Conservation (phyloP, 192 early-diverging fungal genomes). For the Coemansia sp. region DNA sequence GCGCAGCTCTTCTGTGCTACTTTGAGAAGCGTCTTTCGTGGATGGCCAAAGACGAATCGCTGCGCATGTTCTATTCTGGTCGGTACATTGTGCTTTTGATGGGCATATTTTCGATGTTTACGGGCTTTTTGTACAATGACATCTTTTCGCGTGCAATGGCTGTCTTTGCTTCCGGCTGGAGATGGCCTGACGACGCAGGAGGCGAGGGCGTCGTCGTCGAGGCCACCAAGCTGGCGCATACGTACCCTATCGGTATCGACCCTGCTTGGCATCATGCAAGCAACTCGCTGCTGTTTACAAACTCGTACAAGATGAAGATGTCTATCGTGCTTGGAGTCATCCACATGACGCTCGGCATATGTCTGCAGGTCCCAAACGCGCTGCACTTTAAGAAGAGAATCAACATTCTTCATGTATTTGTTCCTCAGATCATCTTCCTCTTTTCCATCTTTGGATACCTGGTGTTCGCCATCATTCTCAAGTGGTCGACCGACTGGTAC, state of each 20-base stretch:
- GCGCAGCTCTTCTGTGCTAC: slow-evolving; percentile 70
- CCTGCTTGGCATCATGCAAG: slow-evolving; percentile 93
- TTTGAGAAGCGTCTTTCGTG: slow-evolving; percentile 80
- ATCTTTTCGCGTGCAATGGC: slow-evolving; percentile 85
- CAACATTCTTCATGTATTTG: slow-evolving; percentile 81
- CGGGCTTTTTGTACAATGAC: slow-evolving; percentile 98
- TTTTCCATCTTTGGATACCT: slow-evolving; percentile 95
- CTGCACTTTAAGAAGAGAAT: slow-evolving; percentile 80
- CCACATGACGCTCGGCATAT: slow-evolving; percentile 96
- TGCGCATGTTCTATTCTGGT: slow-evolving; percentile 86
- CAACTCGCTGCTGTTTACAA: slow-evolving; percentile 92
- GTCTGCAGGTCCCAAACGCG: slow-evolving; percentile 87
- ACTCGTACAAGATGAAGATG: slow-evolving; percentile 99
- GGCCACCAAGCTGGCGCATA: slow-evolving; percentile 59
- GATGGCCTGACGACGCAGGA: slow-evolving; percentile 64
- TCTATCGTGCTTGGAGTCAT: slow-evolving; percentile 93
- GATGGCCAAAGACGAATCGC: slow-evolving; percentile 76
- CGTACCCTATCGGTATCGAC: slow-evolving; percentile 84
- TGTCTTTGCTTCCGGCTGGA: slow-evolving; percentile 75
- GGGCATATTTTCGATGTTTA: slow-evolving; percentile 97
- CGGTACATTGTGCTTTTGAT: slow-evolving; percentile 98
- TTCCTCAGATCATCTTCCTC: slow-evolving; percentile 95
- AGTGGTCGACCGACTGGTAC: slow-evolving; percentile 93
- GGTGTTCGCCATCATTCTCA: slow-evolving; percentile 85
- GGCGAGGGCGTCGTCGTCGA: slow-evolving; percentile 61